Conservation (phyloP, 306 rosid species). For the Malus fusca region DNA sequence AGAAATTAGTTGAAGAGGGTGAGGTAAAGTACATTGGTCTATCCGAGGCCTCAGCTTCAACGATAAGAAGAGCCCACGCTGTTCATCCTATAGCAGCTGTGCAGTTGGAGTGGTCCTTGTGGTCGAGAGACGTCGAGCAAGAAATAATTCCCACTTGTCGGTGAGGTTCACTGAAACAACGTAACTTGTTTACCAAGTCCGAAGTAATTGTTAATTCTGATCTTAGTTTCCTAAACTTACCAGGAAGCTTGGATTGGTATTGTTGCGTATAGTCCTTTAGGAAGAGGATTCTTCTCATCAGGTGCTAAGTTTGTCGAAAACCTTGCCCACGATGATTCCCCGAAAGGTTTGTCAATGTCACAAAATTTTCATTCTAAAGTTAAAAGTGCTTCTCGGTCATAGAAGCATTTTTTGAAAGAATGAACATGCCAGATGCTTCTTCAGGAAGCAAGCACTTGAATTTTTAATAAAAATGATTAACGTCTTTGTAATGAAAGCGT, state of each 20-base stretch:
- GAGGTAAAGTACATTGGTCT: constrained; percentile 59
- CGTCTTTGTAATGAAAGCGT: too few species aligned
- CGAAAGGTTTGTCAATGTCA: constrained; percentile 36
- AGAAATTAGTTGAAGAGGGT: constrained; percentile 56
- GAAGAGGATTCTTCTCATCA: constrained; percentile 55
- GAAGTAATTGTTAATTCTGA: background rate
- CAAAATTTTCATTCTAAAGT: background rate
- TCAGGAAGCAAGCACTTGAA: too few species aligned
- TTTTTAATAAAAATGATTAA: too few species aligned
- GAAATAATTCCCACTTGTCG: constrained; percentile 64
- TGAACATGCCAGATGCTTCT: background rate
- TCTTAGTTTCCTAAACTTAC: background rate
- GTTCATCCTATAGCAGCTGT: constrained; percentile 71
- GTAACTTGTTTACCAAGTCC: background rate
- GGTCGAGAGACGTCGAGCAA: constrained; percentile 62
- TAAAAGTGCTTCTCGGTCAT: background rate
- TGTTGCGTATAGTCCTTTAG: constrained; percentile 60
- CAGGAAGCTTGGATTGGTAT: constrained; percentile 66
- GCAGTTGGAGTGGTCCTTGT: constrained; percentile 68
- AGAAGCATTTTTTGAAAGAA: too few species aligned
- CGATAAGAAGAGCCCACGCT: constrained; percentile 73
- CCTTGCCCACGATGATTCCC: constrained; percentile 19
- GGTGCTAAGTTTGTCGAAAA: constrained; percentile 39
- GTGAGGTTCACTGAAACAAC: constrained; percentile 11
- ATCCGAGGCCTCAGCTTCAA: constrained; percentile 70